Conservation (phyloP, 2,329 filamentous ascomycete species). For the Alternaria gaisen region DNA sequence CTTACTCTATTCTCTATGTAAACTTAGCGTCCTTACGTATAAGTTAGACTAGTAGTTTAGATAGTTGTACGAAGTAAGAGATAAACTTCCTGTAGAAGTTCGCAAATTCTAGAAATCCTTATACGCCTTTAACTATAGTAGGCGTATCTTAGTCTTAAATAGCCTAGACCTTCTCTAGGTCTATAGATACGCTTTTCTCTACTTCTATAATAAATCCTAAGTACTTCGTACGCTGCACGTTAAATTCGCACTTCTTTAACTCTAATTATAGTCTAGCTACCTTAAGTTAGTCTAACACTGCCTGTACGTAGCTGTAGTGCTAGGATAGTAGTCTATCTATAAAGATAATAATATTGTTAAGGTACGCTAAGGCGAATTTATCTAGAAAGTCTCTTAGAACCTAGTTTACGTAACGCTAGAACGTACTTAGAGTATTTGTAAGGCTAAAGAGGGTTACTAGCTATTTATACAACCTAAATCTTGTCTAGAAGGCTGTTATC, state of each 20-base stretch:
- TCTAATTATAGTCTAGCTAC: slow-evolving; percentile 3
- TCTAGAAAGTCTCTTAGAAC: neutral
- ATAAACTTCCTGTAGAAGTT: no score
- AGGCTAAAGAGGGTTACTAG: neutral
- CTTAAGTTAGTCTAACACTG: neutral
- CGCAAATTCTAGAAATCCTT: no score
- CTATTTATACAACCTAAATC: neutral
- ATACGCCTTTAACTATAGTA: no score
- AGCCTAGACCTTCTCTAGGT: no score
- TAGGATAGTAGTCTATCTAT: neutral
- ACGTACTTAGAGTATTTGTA: neutral
- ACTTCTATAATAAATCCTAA: no score
- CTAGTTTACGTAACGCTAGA: neutral
- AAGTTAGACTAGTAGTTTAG: no score
- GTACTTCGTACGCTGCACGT: no score
- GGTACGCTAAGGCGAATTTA: neutral
- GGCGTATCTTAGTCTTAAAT: no score
- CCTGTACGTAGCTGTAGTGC: neutral
- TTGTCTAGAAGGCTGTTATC: neutral
- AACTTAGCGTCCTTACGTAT: no score
- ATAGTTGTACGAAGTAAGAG: no score
- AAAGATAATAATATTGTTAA: neutral
- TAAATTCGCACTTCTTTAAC: neutral
- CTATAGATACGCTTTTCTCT: no score
- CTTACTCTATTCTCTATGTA: no score